Percentiles rank a stretch among this genome's conserved stretches.
Conservation (phyloP, 2,329 filamentous ascomycete genomes). For the Beauveria medogensis region DNA sequence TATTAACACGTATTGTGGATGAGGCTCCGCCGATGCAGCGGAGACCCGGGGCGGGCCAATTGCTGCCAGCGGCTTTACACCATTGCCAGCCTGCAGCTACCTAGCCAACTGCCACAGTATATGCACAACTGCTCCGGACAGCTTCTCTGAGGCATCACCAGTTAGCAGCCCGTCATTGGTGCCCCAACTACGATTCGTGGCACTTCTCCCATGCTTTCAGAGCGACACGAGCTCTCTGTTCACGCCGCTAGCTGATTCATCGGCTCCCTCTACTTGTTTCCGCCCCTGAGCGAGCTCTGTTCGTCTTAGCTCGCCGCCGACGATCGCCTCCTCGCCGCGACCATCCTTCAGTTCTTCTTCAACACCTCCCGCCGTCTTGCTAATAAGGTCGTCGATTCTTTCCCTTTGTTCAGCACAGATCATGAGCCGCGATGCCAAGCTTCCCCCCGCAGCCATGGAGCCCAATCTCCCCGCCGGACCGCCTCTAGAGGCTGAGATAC, state of each 20-base stretch:
- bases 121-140: not conserved
- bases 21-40: not conserved
- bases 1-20: slow-evolving; percentile 8
- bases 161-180: slow-evolving; percentile 7
- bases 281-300: slow-evolving; percentile 3
- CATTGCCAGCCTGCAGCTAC: not conserved
- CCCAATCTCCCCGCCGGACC: slow-evolving; percentile 4
- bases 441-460: slow-evolving; percentile 18
- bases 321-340: not conserved
- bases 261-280: not conserved
- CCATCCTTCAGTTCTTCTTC: not conserved
- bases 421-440: slow-evolving; percentile 26
- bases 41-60: slow-evolving; percentile 1
- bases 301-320: not conserved
- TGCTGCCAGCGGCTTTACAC: not conserved
- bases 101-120: not conserved
- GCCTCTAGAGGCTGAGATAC: not conserved
- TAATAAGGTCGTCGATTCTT: slow-evolving; percentile 14
- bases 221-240: not conserved
- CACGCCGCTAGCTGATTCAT: slow-evolving; percentile 1
- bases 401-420: slow-evolving; percentile 15
- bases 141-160: slow-evolving; percentile 3
- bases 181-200: not conserved
- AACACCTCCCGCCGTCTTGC: not conserved
- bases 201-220: slow-evolving; percentile 1